phyloP scores from a whole-genome alignment of 208 protist genomes.

The Leishmania turanica region DNA sequence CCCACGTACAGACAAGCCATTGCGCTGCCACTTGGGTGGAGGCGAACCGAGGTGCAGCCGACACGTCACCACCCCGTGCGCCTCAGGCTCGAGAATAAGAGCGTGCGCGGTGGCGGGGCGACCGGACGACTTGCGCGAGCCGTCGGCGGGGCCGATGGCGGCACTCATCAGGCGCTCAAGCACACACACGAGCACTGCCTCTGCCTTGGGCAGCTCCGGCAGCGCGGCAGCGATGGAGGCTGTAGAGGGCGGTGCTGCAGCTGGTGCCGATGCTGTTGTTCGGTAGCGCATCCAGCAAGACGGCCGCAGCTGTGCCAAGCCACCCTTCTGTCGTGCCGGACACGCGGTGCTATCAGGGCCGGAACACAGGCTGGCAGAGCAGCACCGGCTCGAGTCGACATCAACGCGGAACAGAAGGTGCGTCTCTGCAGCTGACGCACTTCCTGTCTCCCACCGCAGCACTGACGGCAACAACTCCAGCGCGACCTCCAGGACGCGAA shows the following conservation, averaged over 20 bases:
- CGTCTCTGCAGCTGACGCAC: neutral
- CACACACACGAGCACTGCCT: constrained; percentile 1
- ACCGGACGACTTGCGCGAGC: neutral
- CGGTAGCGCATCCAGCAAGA: constrained; percentile 8
- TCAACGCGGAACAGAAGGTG: neutral
- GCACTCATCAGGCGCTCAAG: neutral
- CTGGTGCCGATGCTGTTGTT: neutral
- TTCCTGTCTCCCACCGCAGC: neutral
- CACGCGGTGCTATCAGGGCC: neutral
- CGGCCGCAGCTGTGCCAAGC: neutral
- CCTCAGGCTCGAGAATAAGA: constrained; percentile 12
- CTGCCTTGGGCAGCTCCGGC: neutral
- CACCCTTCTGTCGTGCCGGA: no score
- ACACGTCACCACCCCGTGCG: constrained; percentile 18
- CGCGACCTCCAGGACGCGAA: neutral
- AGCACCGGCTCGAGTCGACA: neutral
- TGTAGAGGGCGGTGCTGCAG: neutral
- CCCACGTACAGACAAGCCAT: neutral
- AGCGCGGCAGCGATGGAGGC: constrained; percentile 1
- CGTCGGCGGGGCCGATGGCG: neutral
- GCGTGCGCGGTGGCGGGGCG: neutral
- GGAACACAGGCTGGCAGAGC: neutral
- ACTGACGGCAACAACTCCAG: neutral
- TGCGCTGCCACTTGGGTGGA: neutral
- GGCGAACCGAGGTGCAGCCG: constrained; percentile 11